A percentile compares a stretch with the other conserved stretches of the same genome.
These are phyloP conservation scores for Alternaria sp. DNA, from an alignment of 2,329 filamentous ascomycete genomes.

Conservation along the genomic window DNA sequence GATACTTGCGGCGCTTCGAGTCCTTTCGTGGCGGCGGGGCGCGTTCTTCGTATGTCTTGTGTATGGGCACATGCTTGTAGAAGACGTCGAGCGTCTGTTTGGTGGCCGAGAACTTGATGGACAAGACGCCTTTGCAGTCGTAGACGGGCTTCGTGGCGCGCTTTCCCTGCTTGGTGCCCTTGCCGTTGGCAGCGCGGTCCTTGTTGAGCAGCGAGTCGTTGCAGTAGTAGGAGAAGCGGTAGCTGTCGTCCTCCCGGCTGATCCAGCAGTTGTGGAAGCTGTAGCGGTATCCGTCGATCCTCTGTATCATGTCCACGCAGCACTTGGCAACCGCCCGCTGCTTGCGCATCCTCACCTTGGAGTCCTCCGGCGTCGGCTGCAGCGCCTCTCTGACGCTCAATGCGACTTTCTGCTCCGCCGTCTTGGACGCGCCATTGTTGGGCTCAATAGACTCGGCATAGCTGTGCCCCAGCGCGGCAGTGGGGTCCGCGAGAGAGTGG, in stretches of 20 bases:
- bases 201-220: conserved; percentile 60
- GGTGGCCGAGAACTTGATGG: conserved; percentile 56
- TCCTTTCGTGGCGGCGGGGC: conserved; percentile 50
- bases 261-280: conserved; percentile 59
- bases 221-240: conserved; percentile 58
- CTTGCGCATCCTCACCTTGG: conserved; percentile 52
- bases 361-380: conserved; percentile 44
- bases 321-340: conserved; percentile 57
- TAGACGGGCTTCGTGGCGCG: conserved; percentile 55
- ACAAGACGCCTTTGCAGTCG: conserved; percentile 57
- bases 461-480: conserved; percentile 30
- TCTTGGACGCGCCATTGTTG: conserved; percentile 17
- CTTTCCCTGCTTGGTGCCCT: conserved; percentile 47
- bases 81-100: conserved; percentile 53
- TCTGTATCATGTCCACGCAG: conserved; percentile 53
- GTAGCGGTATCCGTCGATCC: conserved; percentile 56
- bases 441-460: conserved; percentile 17
- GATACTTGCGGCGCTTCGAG: conserved; percentile 46
- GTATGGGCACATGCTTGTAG: conserved; percentile 56
- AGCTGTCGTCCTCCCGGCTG: conserved; percentile 54
- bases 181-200: conserved; percentile 56
- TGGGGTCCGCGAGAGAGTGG: conserved; percentile 35
- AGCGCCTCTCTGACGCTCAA: conserved; percentile 48
- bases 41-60: conserved; percentile 55
- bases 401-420: conserved; percentile 31